Percentiles rank a stretch among this genome's conserved stretches.
Evolutionary conservation across 2,329 filamentous ascomycete species (phyloP).

Genomic region (Teratosphaeria epicoccoides): DNA sequence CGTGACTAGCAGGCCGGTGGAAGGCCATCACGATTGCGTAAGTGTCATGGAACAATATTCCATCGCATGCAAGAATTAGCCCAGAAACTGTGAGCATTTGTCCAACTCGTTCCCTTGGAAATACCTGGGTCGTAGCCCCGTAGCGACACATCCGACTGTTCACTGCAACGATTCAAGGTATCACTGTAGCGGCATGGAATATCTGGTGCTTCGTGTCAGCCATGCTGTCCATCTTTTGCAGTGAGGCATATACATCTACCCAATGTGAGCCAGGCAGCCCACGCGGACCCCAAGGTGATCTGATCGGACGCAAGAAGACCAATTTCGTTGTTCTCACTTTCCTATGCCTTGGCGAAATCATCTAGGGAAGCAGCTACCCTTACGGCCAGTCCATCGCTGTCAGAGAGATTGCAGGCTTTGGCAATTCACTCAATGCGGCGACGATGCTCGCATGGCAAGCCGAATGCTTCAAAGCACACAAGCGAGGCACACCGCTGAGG

Average conservation of each 20-base stretch:
- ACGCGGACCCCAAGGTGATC: constrained; percentile 8
- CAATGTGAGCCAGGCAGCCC: neutral
- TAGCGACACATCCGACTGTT: constrained; percentile 9
- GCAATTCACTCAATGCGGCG: constrained; percentile 38
- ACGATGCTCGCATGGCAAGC: constrained; percentile 41
- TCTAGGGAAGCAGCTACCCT: neutral
- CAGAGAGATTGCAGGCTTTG: constrained; percentile 41
- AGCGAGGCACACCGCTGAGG: constrained; percentile 40
- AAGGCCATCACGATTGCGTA: no score
- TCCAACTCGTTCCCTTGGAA: no score
- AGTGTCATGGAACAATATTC: no score
- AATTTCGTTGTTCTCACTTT: neutral
- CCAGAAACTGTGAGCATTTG: no score
- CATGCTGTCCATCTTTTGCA: constrained; percentile 36
- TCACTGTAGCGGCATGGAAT: constrained; percentile 32
- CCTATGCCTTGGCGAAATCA: neutral
- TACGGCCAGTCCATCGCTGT: constrained; percentile 36
- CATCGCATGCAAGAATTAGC: no score
- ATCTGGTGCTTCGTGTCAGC: constrained; percentile 35
- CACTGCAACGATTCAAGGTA: constrained; percentile 33
- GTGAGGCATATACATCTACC: constrained; percentile 32
- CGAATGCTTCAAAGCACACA: constrained; percentile 40
- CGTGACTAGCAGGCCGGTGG: no score
- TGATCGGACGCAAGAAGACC: neutral
- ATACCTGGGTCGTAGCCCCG: constrained; percentile 4